Evolutionary conservation across 345 rosid genomes (phyloP), one percentile per base, ranked within the genome.

Genomic region (Citrus mangshanensis): DNA sequence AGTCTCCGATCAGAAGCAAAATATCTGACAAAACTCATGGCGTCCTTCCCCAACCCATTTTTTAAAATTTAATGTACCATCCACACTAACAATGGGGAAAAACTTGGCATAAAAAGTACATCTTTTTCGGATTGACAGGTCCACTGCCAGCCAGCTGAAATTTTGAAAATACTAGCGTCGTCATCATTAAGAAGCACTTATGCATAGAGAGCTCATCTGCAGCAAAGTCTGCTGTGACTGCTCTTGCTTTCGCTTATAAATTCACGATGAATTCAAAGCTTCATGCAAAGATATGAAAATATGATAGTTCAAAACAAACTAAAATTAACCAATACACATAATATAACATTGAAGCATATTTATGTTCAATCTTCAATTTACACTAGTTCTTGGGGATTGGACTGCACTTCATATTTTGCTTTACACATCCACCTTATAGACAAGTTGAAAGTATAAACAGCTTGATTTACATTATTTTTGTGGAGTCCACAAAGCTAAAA

Each of bases 331-430:
- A 27, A 37, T 54, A 30, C 21, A 30, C 61, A 51, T 9, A 19
- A 21, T 9, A 30, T 9, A 70, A 51, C 40, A 78, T 32, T 4
- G 8, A 22, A 9, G 10, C 10, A 22, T 38, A 9, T 72, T 54
- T 60, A 30, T 38, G 24, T 54, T 19, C 59, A 37, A 6, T 32
- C 22, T 65, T 8, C 66, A 62, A 61, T 68, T 68, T 72, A 40
- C 67, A 81, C 7, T 5, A 6, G 5, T 35, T 38, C 68, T 34
- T 18, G 18, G 7, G 59, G 12, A 38, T 65, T 10, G 19, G 0
- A 34, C 27, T 16, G 54, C 85, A 81, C 83, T 87, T 79, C 81
- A 56, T 58, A 19, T 54, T 82, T 82, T 79, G 84, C 74, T 84
- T 76, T 34, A 58, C 40, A 34, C 13, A 32, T 42, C 66, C 76